Conservation (phyloP, 257 asterid species). For the Eustoma russellianum region DNA sequence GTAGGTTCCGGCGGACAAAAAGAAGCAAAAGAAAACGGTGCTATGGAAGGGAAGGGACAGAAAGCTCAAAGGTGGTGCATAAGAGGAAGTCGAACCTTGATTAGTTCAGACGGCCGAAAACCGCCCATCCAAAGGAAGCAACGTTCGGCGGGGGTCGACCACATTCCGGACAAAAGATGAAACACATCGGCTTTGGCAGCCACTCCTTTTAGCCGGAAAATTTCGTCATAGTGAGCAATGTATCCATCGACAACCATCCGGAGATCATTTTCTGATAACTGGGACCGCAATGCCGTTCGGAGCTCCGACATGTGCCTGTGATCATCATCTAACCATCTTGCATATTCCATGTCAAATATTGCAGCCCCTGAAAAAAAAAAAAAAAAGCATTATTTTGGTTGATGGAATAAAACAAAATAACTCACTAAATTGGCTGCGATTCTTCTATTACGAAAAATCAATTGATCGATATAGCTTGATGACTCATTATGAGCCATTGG, state of each 20-base stretch:
- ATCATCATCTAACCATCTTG: constrained; percentile 91
- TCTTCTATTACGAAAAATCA: no score
- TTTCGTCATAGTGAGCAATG: constrained; percentile 67
- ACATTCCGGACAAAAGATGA: constrained; percentile 81
- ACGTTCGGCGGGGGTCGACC: constrained; percentile 81
- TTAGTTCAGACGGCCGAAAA: constrained; percentile 80
- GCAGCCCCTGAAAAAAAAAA: constrained; percentile 49
- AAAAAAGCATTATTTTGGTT: no score
- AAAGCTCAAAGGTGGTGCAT: no score
- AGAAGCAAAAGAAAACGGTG: no score
- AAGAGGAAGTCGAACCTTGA: constrained; percentile 41
- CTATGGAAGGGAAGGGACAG: no score
- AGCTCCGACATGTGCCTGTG: constrained; percentile 71
- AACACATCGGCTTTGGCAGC: constrained; percentile 87
- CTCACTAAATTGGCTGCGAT: no score
- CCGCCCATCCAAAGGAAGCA: constrained; percentile 98
- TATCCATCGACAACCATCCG: constrained; percentile 63
- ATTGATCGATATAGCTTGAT: no score
- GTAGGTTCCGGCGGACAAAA: no score
- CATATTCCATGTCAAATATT: constrained; percentile 84
- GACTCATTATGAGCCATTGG: no score
- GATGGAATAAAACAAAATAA: no score
- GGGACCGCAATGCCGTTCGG: constrained; percentile 73
- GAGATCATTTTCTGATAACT: constrained; percentile 60
- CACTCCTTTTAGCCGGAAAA: constrained; percentile 58